These are phyloP conservation scores for Phialophora tarda DNA, from an alignment of 2,329 filamentous ascomycete species.

Conservation along the genomic window DNA sequence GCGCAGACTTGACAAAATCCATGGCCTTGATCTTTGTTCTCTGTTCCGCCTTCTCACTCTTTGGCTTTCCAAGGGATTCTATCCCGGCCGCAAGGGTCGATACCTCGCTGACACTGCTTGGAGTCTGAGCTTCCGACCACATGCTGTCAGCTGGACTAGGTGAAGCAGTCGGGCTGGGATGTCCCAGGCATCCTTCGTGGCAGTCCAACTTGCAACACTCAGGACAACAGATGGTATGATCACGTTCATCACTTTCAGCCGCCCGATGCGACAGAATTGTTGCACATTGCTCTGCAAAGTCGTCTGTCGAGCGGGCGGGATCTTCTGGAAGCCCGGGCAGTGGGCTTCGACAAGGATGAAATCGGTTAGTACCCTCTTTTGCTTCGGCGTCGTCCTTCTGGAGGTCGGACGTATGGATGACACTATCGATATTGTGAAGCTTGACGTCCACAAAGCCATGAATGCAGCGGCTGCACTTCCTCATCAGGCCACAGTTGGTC, in stretches of 20 bases:
- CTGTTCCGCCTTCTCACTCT: constrained; percentile 3
- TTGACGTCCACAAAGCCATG: constrained; percentile 35
- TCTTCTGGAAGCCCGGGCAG: constrained; percentile 28
- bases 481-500: constrained; percentile 29
- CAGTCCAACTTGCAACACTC: constrained; percentile 38
- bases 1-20: constrained; percentile 19
- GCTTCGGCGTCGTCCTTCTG: constrained; percentile 23
- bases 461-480: constrained; percentile 37
- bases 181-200: constrained; percentile 39
- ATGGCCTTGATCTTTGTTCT: constrained; percentile 19
- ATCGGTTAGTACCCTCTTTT: constrained; percentile 17
- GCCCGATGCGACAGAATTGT: neutral
- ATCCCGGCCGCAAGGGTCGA: neutral
- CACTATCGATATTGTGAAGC: constrained; percentile 30
- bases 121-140: constrained; percentile 24
- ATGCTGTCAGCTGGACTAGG: constrained; percentile 26
- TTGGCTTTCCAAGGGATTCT: constrained; percentile 9
- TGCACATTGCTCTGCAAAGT: neutral
- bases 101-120: constrained; percentile 26
- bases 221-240: constrained; percentile 37
- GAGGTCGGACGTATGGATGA: constrained; percentile 31
- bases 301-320: neutral
- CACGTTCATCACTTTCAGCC: constrained; percentile 21
- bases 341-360: constrained; percentile 25
- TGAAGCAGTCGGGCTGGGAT: constrained; percentile 33